These are phyloP conservation scores for Fusarium sp. DNA, from an alignment of 2,329 filamentous ascomycete genomes.

Conservation along the genomic window DNA sequence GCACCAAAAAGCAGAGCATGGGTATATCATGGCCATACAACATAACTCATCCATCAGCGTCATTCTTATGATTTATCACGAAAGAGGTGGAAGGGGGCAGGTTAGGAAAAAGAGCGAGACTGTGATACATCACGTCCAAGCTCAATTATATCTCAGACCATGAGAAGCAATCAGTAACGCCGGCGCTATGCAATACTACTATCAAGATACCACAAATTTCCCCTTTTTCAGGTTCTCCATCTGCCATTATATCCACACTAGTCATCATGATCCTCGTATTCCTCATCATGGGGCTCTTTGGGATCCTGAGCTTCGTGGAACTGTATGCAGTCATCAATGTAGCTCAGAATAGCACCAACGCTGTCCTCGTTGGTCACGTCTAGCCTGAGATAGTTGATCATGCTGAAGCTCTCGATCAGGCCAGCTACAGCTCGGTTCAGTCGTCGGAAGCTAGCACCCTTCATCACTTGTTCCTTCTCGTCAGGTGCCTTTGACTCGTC, in stretches of 20 bases:
- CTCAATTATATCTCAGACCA: slow-evolving; percentile 28
- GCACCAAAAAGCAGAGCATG: neutral
- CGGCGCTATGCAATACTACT: slow-evolving; percentile 44
- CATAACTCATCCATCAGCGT: neutral
- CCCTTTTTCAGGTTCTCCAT: slow-evolving; percentile 10
- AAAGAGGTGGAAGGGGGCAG: slow-evolving; percentile 29
- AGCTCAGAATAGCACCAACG: slow-evolving; percentile 82
- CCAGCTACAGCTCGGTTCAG: slow-evolving; percentile 89
- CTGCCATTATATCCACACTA: slow-evolving; percentile 16
- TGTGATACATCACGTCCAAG: slow-evolving; percentile 18
- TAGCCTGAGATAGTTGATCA: slow-evolving; percentile 93
- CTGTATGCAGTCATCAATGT: slow-evolving; percentile 94
- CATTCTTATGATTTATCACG: neutral
- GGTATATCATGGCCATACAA: neutral
- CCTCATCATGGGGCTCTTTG: slow-evolving; percentile 75
- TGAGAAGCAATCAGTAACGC: slow-evolving; percentile 40
- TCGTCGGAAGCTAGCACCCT: slow-evolving; percentile 80
- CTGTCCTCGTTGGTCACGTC: slow-evolving; percentile 94
- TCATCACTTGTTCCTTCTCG: slow-evolving; percentile 77
- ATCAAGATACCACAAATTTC: slow-evolving; percentile 31
- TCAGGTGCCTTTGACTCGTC: slow-evolving; percentile 68
- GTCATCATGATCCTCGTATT: slow-evolving; percentile 51
- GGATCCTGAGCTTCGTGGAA: slow-evolving; percentile 95
- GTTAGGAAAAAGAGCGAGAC: neutral
- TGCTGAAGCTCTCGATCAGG: slow-evolving; percentile 96